Evolutionary conservation across 495 filamentous ascomycete genomes (phyloP).

Genomic region (Corynascus novoguineensis): DNA sequence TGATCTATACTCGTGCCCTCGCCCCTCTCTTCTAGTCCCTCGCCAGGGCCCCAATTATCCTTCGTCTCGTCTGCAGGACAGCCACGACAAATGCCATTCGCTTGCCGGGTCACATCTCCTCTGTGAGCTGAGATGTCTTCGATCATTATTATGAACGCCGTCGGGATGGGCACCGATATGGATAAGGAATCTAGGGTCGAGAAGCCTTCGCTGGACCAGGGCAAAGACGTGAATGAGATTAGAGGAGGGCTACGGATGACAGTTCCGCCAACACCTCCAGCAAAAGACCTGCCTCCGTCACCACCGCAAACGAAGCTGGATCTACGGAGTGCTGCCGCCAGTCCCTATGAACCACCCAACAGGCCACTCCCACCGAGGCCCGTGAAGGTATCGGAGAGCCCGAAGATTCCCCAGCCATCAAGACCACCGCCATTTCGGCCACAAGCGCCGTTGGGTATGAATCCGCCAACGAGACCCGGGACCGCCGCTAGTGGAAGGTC

Average conservation of each 20-base stretch:
- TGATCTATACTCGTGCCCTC: conserved; percentile 5
- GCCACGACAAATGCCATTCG: conserved; percentile 26
- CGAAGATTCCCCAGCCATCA: conserved; percentile 16
- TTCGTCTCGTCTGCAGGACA: conserved; percentile 31
- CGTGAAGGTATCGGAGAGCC: conserved; percentile 14
- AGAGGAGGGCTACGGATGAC: neutral
- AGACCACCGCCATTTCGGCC: conserved; percentile 21
- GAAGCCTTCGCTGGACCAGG: neutral
- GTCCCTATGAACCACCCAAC: conserved; percentile 24
- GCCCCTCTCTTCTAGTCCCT: neutral
- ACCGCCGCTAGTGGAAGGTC: conserved; percentile 22
- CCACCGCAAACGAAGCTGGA: conserved; percentile 9
- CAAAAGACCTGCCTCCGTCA: conserved; percentile 18
- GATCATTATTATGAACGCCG: conserved; percentile 13
- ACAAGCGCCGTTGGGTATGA: conserved; percentile 24
- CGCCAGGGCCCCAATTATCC: neutral
- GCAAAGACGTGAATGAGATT: no score
- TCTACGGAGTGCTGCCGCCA: conserved; percentile 4
- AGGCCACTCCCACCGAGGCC: conserved; percentile 29
- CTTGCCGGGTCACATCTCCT: conserved; percentile 12
- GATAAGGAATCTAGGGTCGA: conserved; percentile 25
- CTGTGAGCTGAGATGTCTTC: conserved; percentile 16
- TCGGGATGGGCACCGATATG: conserved; percentile 20
- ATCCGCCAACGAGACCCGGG: conserved; percentile 27
- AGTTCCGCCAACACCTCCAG: conserved; percentile 24